Evolutionary conservation across 495 filamentous ascomycete genomes (phyloP), one percentile per base, ranked within the genome.

Genomic region (Tuber brumale): DNA sequence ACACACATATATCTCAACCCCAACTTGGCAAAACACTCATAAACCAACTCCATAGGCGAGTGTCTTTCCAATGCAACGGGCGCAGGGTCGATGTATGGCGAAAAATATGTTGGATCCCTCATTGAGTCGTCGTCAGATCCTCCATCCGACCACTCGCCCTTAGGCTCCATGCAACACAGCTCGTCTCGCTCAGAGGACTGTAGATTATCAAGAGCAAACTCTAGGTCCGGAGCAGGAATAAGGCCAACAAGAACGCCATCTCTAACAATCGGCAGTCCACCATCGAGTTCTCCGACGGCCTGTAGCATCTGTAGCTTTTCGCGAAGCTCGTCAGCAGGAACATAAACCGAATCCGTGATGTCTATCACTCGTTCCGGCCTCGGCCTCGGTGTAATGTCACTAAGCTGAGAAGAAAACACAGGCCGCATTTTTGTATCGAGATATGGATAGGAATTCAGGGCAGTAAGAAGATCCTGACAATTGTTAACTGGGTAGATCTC

Each of bases 381-480:
- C 7, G 91, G 85, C 14, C 90, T 89, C 4, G 92, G 90, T 8
- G 93, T 92, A 69, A 99, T 96, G 73, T 97, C 95, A 23, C 90
- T 91, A 5, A 99, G 87, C 61, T 93, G 90, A 7, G 90, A 89
- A 12, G 94, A 96, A 84, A 97, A 95, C 41, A 95, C 86, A 7
- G 94, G 93, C 71, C 95, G 93, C 72, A 93, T 88, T 81, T 98
- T 99, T 85, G 94, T 97, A 85, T 97, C 93, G 42, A 99, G 89
- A 85, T 94, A 96, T 1, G 95, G 95, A 79, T 98, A 99, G 16
- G 93, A 92, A 84, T 99, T 98, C 91, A 99, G 93, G 79, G 97
- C 93, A 0, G 94, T 97, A 42, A 99, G 87, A 23, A 99, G 87
- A 83, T 98, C 94, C 90, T 92, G 74, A 39, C 16, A 71, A 57